Percentiles rank a stretch among this genome's conserved stretches.
Conservation (phyloP, 2,329 filamentous ascomycete genomes). For the Bertia moriformis region DNA sequence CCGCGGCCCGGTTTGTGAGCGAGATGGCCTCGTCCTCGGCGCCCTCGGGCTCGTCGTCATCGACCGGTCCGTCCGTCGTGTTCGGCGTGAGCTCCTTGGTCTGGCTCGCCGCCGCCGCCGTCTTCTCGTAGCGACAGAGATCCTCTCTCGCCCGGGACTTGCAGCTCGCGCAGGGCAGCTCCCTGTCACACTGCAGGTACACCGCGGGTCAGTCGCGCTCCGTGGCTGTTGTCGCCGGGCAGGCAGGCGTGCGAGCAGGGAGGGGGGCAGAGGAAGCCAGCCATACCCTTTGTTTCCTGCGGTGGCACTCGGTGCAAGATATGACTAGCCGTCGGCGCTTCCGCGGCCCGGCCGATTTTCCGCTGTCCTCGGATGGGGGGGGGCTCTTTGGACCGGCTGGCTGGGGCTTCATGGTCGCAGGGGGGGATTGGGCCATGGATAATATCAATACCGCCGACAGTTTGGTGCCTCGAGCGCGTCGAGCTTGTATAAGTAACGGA, state of each 20-base stretch:
- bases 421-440: too few relatives aligned
- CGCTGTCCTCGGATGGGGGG: too few relatives aligned
- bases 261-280: too few relatives aligned
- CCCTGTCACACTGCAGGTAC: conserved; percentile 36
- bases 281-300: conserved; percentile 43
- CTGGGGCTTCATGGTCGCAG: too few relatives aligned
- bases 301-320: conserved; percentile 49
- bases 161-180: conserved; percentile 44
- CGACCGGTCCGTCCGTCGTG: conserved; percentile 11
- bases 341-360: too few relatives aligned
- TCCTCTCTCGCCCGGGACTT: conserved; percentile 37
- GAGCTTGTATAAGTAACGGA: too few relatives aligned
- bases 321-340: conserved; percentile 47
- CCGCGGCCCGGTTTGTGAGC: conserved; percentile 5
- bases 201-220: not conserved
- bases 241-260: not conserved
- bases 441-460: too few relatives aligned
- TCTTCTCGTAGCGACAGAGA: conserved; percentile 41
- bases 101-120: conserved; percentile 25
- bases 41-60: not conserved
- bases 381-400: too few relatives aligned
- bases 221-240: not conserved
- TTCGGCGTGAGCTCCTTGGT: conserved; percentile 4
- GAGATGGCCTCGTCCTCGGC: not conserved
- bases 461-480: too few relatives aligned